Evolutionary conservation across 768 basidiomycete species (phyloP), one percentile per base, ranked within the genome.

Genomic region (Tulasnella sp.): DNA sequence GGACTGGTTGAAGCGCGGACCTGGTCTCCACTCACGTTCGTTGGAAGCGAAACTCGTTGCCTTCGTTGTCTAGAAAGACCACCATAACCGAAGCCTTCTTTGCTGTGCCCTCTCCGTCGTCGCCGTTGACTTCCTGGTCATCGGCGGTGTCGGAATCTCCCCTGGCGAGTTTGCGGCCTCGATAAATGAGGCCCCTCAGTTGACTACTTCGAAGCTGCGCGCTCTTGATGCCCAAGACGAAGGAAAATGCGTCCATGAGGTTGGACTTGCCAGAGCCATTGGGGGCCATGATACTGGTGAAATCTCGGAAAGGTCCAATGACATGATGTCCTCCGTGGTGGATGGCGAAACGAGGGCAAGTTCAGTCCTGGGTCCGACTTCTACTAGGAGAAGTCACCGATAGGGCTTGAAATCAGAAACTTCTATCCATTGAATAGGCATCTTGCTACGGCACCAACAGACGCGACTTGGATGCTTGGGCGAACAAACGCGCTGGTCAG

Each of bases 251-350:
- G 85, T 99, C 98, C 98, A 99, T 99, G 79, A 99, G 91, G 85
- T 99, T 99, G 14, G 96, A 97, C 85, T 99, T 99, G 81, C 98
- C 98, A 0, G 97, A 96, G 80, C 98, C 97, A 93, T 99, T 99
- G 48, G 98, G 97, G 31, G 98, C 98, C 83, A 99, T 98, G 78
- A 98, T 90, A 16, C 96, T 97, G 0, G 97, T 97, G 87, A 99
- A 99, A 84, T 93, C 92, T 87, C 90, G 92, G 88, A 97, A 96
- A 1, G 96, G 96, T 0, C 96, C 96, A 74, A 97, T 95, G 41
- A 91, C 90, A 85, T 96, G 94, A 85, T 94, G 93, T 54, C 93
- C 92, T 81, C 93, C 93, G 83, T 4, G 75, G 28, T 54, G 76
- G 28, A 64, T 50, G 79, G 79, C 60, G 50, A 20, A 75, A 48